Evolutionary conservation across 306 rosid species (phyloP), one percentile per base, ranked within the genome.

Genomic region (Arachis stenosperma): DNA sequence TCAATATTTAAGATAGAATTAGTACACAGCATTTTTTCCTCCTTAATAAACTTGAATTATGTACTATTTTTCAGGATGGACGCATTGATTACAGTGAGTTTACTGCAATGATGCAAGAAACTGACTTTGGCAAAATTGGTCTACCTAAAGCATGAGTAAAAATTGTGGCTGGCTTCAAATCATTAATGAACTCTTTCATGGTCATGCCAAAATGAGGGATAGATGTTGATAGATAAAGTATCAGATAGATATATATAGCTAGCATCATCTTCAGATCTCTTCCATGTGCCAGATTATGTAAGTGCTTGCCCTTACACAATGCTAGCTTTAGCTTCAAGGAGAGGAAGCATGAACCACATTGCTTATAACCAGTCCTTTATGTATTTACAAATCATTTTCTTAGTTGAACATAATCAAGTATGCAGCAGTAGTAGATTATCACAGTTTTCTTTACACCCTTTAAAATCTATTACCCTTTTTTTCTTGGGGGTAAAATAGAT

Each of bases 101-200:
- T 81, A 91, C 71, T 40, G 99, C 91, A 50, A 91, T 94, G 99
- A 94, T 94, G 99, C 88, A 88, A 89, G 99, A 91, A 81, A 86
- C 88, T 15, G 85, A 73, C 74, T 89, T 89, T 67, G 83, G 88
- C 77, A 76, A 80, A 80, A 75, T 8, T 71, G 85, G 85, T 13
- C 17, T 77, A 57, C 52, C 81, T 65, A 72, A 30, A 73, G 14
- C 83, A 75, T 65, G 82, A 84, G 84, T 51, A 76, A 70, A 70
- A 79, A 57, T 70, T 67, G 48, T 60, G 73, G 78, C 74, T 76
- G 62, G 76, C 73, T 59, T 77, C 61, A 74, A 74, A 77, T 83
- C 80, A 66, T 78, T 77, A 76, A 58, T 41, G 65, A 62, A 75
- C 67, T 65, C 67, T 75, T 33, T 33, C 37, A 33, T 48, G 70